These are phyloP conservation scores for Actinidia arguta DNA, from an alignment of 179 eudicot species.

Conservation along the genomic window DNA sequence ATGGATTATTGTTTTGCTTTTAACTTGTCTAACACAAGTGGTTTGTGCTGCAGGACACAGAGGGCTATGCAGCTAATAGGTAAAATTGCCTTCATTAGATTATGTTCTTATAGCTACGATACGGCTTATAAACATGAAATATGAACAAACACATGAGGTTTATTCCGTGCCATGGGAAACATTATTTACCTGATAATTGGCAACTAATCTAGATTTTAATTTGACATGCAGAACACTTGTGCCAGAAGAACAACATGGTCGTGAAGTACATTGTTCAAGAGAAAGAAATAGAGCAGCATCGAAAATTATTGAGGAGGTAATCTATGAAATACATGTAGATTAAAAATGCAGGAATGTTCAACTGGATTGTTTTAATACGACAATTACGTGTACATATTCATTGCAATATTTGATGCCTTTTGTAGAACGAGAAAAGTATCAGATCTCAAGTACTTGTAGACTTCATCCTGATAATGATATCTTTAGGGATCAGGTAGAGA, in stretches of 20 bases:
- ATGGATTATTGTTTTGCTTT: background rate
- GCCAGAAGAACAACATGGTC: slow-evolving; percentile 40
- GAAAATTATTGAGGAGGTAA: slow-evolving; percentile 69
- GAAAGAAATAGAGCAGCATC: slow-evolving; percentile 81
- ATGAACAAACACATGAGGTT: background rate
- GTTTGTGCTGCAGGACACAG: slow-evolving; percentile 23
- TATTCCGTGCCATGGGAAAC: background rate
- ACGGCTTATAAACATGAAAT: background rate
- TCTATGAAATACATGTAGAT: background rate
- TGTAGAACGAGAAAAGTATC: slow-evolving; percentile 81
- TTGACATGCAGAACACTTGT: slow-evolving; percentile 38
- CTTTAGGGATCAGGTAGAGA: slow-evolving; percentile 90
- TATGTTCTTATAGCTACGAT: background rate
- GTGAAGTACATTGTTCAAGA: slow-evolving; percentile 73
- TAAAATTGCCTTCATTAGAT: slow-evolving; percentile 10
- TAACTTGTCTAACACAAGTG: background rate
- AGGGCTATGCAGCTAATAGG: slow-evolving; percentile 25
- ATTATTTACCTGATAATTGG: background rate
- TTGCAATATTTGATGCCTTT: slow-evolving; percentile 92
- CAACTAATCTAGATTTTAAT: slow-evolving; percentile 2
- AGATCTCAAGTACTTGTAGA: slow-evolving; percentile 64
- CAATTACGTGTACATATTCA: background rate
- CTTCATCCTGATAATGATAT: slow-evolving; percentile 93
- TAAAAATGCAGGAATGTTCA: background rate
- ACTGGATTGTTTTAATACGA: background rate